Conservation (phyloP, 1,284 basidiomycete genomes). For the Ustilago nuda region DNA sequence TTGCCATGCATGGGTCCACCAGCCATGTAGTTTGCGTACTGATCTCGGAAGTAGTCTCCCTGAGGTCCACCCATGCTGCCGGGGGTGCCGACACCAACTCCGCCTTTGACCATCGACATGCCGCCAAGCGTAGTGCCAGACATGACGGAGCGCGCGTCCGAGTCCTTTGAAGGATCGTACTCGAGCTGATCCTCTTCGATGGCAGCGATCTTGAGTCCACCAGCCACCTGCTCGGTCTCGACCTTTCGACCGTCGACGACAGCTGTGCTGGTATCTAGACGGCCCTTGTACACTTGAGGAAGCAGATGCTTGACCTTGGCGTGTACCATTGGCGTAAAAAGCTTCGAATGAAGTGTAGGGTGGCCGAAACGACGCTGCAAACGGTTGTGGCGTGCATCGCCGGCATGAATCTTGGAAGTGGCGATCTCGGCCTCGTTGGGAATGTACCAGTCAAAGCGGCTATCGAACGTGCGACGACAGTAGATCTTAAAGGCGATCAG, state of each 20-base stretch:
- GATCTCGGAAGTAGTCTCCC: constrained; percentile 54
- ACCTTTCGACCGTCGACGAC: constrained; percentile 58
- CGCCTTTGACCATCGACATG: constrained; percentile 28
- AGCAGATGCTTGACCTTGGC: constrained; percentile 60
- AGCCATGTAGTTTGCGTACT: constrained; percentile 60
- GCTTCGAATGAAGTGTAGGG: constrained; percentile 61
- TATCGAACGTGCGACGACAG: constrained; percentile 59
- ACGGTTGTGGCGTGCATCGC: constrained; percentile 61
- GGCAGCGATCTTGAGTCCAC: constrained; percentile 63
- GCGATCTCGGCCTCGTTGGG: constrained; percentile 62
- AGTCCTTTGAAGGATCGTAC: constrained; percentile 62
- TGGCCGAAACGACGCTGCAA: constrained; percentile 68
- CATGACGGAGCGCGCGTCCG: constrained; percentile 59
- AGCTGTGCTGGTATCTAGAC: constrained; percentile 43
- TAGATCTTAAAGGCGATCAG: constrained; percentile 65
- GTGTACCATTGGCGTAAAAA: constrained; percentile 66
- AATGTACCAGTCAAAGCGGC: constrained; percentile 65
- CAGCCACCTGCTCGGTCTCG: constrained; percentile 53
- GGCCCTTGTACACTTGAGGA: constrained; percentile 62
- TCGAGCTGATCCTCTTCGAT: constrained; percentile 65
- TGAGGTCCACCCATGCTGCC: constrained; percentile 20
- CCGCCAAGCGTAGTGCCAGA: constrained; percentile 62
- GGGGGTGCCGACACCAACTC: constrained; percentile 35
- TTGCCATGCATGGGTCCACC: constrained; percentile 34
- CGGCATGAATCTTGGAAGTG: constrained; percentile 49